A percentile compares a stretch with the other conserved stretches of the same genome.
Conservation (phyloP, 768 basidiomycete genomes). For the Suillus hirtellus region DNA sequence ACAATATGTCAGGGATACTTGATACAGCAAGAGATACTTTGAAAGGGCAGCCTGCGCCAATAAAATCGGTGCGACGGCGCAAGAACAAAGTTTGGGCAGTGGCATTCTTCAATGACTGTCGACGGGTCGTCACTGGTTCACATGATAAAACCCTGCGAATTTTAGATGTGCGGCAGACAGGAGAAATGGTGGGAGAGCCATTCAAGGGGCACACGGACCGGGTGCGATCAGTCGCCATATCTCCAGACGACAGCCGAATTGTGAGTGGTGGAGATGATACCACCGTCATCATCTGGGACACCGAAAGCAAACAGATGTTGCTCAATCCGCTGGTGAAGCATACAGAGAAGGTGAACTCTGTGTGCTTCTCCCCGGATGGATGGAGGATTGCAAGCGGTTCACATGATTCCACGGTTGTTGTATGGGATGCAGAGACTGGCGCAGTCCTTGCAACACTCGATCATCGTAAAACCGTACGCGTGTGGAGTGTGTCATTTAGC, state of each 20-base stretch:
- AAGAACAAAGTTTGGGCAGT: slow-evolving; percentile 32
- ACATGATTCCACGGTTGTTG: slow-evolving; percentile 27
- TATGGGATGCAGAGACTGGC: slow-evolving; percentile 12
- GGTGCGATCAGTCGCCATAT: slow-evolving; percentile 7
- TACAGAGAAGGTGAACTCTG: slow-evolving; percentile 25
- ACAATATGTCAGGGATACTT: background rate
- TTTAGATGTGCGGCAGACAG: slow-evolving; percentile 25
- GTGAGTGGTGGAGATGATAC: slow-evolving; percentile 8
- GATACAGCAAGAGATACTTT: background rate
- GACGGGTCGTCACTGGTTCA: slow-evolving; percentile 27
- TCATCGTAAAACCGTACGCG: background rate
- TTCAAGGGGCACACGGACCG: slow-evolving; percentile 16
- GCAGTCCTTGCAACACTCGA: slow-evolving; percentile 6
- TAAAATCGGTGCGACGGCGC: slow-evolving; percentile 16
- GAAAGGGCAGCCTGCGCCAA: background rate
- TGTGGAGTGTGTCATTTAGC: slow-evolving; percentile 2
- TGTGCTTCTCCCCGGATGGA: slow-evolving; percentile 43
- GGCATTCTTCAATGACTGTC: slow-evolving; percentile 29
- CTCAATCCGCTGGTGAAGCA: slow-evolving; percentile 13
- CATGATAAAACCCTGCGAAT: slow-evolving; percentile 32
- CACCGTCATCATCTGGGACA: slow-evolving; percentile 9
- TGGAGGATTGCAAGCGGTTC: slow-evolving; percentile 42
- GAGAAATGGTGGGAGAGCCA: slow-evolving; percentile 27
- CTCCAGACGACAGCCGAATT: slow-evolving; percentile 4
- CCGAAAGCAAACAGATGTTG: background rate